phyloP scores from a whole-genome alignment of 169 alveolate genomes.

The Plasmodium sp. region DNA sequence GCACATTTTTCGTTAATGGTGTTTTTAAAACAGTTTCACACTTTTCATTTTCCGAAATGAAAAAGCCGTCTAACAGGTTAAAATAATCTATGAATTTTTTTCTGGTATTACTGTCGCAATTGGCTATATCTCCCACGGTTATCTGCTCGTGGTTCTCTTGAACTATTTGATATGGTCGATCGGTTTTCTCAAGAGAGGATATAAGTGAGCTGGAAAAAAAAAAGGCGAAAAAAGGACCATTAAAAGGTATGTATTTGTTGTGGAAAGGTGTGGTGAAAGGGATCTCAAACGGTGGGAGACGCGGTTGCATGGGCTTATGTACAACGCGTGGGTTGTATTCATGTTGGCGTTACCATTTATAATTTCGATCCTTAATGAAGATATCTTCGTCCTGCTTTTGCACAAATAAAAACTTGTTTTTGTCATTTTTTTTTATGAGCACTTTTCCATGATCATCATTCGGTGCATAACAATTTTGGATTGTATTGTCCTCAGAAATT shows the following conservation, averaged over 20 bases:
- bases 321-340: background rate
- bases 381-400: slow-evolving; percentile 6
- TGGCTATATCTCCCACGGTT: slow-evolving; percentile 4
- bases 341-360: slow-evolving; percentile 25
- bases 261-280: background rate
- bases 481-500: slow-evolving; percentile 12
- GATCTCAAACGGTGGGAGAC: background rate
- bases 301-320: background rate
- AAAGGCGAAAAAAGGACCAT: background rate
- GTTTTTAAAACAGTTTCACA: slow-evolving; percentile 31
- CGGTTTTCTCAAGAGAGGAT: slow-evolving; percentile 3
- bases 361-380: slow-evolving; percentile 34
- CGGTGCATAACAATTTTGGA: slow-evolving; percentile 10
- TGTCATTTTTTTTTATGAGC: background rate
- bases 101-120: slow-evolving; percentile 10
- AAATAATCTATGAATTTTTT: slow-evolving; percentile 21
- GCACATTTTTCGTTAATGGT: slow-evolving; percentile 5
- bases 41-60: slow-evolving; percentile 32
- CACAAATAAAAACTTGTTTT: slow-evolving; percentile 3
- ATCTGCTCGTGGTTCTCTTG: slow-evolving; percentile 21
- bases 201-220: slow-evolving; percentile 20
- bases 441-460: background rate
- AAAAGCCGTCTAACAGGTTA: slow-evolving; percentile 3
- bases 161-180: background rate
- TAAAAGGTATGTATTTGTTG: background rate